Evolutionary conservation across 75 land plant species (phyloP).

Genomic region (Pinus albicaulis): DNA sequence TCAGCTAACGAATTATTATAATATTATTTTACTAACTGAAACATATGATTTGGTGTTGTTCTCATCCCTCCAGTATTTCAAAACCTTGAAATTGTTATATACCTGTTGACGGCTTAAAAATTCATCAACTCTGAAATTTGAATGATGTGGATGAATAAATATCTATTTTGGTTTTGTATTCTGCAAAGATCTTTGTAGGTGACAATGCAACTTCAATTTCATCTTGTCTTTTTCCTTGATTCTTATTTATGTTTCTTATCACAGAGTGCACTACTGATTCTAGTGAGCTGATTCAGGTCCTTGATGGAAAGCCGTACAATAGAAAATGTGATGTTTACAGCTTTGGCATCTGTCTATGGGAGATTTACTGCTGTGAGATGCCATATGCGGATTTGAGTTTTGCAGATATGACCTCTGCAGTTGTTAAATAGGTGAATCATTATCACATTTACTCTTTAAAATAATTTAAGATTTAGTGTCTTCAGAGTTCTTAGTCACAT

Average conservation of each 20-base stretch:
- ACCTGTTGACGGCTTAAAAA: too few species aligned
- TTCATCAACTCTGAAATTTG: not conserved
- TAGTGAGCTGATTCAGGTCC: conserved; percentile 74
- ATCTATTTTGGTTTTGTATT: not conserved
- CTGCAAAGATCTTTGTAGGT: not conserved
- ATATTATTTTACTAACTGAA: too few species aligned
- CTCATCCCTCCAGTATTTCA: too few species aligned
- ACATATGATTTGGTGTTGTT: too few species aligned
- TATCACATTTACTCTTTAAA: not conserved
- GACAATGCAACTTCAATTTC: not conserved
- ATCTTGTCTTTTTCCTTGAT: not conserved
- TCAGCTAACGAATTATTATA: too few species aligned
- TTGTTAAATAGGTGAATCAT: conserved; percentile 74
- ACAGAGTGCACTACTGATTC: not conserved
- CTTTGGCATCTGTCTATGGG: conserved; percentile 97
- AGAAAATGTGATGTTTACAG: conserved; percentile 98
- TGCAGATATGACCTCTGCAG: conserved; percentile 91
- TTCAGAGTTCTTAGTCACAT: not conserved
- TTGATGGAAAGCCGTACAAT: conserved; percentile 96
- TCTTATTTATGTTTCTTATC: not conserved
- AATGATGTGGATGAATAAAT: not conserved
- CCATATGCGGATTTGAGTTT: conserved; percentile 93
- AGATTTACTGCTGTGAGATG: conserved; percentile 98
- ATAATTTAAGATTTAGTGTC: not conserved
- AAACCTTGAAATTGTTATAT: too few species aligned